Percentiles rank a stretch among this genome's conserved stretches.
These are phyloP conservation scores for Didymella sp. DNA, from an alignment of 2,329 filamentous ascomycete genomes.

Conservation along the genomic window DNA sequence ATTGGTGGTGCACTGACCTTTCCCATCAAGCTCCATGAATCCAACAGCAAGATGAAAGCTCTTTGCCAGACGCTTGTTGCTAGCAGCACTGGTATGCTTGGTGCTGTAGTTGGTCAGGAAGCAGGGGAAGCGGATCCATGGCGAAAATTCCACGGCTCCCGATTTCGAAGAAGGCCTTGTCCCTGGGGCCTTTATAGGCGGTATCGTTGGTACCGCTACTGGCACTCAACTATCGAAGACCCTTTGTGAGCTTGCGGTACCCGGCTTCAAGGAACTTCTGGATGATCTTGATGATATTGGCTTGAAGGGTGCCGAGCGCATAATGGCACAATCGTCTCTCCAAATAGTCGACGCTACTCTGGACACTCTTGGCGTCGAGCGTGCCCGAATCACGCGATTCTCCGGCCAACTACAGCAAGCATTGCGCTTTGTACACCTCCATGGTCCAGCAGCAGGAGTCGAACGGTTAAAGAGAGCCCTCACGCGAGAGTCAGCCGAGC, in stretches of 20 bases:
- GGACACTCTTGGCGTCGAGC: neutral
- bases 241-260: neutral
- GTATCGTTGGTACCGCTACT: neutral
- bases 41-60: neutral
- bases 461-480: neutral
- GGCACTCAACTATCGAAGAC: neutral
- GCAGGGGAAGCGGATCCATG: neutral
- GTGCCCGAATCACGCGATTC: neutral
- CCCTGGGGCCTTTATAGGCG: neutral
- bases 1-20: neutral
- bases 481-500: neutral
- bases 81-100: neutral
- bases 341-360: neutral
- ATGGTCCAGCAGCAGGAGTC: neutral
- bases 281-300: neutral
- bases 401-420: neutral
- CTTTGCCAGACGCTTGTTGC: neutral
- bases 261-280: neutral
- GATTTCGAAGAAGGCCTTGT: neutral
- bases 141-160: neutral
- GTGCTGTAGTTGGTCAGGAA: neutral
- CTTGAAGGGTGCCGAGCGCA: neutral
- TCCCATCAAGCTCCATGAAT: neutral
- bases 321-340: neutral
- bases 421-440: neutral